Conservation (phyloP, 140 eudicot genomes). For the Flaveria floridana region DNA sequence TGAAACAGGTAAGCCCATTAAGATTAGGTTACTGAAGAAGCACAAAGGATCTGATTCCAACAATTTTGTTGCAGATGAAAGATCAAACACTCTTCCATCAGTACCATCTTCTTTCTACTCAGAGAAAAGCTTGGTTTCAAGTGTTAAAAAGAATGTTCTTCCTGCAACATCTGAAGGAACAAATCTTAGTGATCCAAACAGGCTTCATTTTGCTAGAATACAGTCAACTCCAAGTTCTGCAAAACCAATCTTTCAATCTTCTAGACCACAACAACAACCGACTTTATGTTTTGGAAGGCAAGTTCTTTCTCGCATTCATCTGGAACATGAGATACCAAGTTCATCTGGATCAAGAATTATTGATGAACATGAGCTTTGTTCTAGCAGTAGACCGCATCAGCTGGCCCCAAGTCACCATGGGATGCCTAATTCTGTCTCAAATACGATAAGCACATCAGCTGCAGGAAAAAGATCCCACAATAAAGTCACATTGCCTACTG, state of each 20-base stretch:
- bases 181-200: not conserved
- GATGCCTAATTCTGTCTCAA: not conserved
- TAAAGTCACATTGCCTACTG: not conserved
- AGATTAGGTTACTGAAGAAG: constrained; percentile 49
- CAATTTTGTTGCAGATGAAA: constrained; percentile 10
- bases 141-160: not conserved
- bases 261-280: not conserved
- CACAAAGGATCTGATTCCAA: constrained; percentile 29
- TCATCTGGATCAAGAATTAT: not conserved
- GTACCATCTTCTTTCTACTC: not conserved
- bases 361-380: not conserved
- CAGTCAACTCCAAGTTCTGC: not conserved
- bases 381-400: constrained; percentile 7
- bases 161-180: constrained; percentile 8
- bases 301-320: not conserved
- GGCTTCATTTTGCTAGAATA: constrained; percentile 5
- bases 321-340: not conserved
- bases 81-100: not conserved
- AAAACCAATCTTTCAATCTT: not conserved
- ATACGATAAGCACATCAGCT: not conserved
- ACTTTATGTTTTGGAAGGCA: constrained; percentile 4
- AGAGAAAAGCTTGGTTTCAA: not conserved
- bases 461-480: not conserved
- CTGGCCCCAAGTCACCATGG: not conserved
- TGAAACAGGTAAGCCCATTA: constrained; percentile 46